phyloP scores from a whole-genome alignment of 495 filamentous ascomycete genomes.

The Aspergillus mulundensis region DNA sequence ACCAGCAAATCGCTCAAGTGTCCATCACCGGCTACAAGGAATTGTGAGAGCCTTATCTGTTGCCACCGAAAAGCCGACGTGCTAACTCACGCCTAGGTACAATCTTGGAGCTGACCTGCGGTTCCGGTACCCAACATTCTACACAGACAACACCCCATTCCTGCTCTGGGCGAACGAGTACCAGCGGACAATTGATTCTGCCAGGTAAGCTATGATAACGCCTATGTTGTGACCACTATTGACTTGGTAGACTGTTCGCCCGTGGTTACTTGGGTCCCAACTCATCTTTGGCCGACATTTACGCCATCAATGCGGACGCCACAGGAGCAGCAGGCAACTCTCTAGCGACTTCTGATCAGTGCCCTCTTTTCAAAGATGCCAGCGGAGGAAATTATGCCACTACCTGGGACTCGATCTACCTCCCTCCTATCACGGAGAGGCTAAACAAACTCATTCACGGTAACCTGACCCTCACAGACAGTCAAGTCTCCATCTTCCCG shows the following conservation, averaged over 20 bases:
- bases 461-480: constrained; percentile 44
- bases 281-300: constrained; percentile 46
- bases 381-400: constrained; percentile 39
- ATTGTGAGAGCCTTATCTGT: constrained; percentile 22
- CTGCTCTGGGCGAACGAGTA: constrained; percentile 57
- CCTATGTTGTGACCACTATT: no score
- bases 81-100: constrained; percentile 20
- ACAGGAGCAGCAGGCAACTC: constrained; percentile 48
- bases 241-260: constrained; percentile 39
- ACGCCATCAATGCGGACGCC: constrained; percentile 46
- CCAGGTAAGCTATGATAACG: constrained; percentile 25
- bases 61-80: constrained; percentile 19
- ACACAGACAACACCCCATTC: constrained; percentile 50
- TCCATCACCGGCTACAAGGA: constrained; percentile 55
- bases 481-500: constrained; percentile 50
- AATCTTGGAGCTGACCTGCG: constrained; percentile 15
- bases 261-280: constrained; percentile 49
- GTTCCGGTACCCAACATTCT: constrained; percentile 50
- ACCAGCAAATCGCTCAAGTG: constrained; percentile 45
- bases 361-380: constrained; percentile 44
- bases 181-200: constrained; percentile 48
- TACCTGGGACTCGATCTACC: constrained; percentile 43
- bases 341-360: constrained; percentile 52
- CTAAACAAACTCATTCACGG: constrained; percentile 46
- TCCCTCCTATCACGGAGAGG: constrained; percentile 46